Percentiles rank a stretch among this genome's conserved stretches.
Conservation (phyloP, 2,329 filamentous ascomycete species). For the Thermothelomyces thermophilus region DNA sequence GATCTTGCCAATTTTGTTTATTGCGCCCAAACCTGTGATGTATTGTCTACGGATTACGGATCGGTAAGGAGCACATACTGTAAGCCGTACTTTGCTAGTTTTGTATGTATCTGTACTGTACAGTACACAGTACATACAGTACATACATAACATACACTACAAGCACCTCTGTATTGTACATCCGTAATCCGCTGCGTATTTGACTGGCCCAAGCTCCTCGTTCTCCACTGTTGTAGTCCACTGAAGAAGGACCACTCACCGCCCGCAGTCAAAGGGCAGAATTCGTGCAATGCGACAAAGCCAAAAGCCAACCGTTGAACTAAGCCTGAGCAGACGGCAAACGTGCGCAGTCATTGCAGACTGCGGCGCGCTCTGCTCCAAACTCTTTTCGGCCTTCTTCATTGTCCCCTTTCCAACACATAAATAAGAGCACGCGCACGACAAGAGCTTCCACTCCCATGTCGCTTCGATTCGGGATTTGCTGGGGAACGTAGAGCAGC, state of each 20-base stretch:
- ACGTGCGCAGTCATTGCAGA: conserved; percentile 1
- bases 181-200: too few relatives aligned
- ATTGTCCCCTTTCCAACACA: not conserved
- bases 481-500: conserved; percentile 3
- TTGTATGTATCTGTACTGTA: too few relatives aligned
- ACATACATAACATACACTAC: too few relatives aligned
- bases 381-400: not conserved
- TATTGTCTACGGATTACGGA: too few relatives aligned
- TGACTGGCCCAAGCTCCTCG: conserved; percentile 3
- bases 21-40: too few relatives aligned
- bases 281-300: conserved; percentile 20
- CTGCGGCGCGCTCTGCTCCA: not conserved
- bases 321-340: not conserved
- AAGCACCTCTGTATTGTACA: too few relatives aligned
- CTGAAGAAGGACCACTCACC: conserved; percentile 8
- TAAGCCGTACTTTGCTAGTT: too few relatives aligned
- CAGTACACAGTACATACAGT: not conserved
- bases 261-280: conserved; percentile 16
- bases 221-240: too few relatives aligned
- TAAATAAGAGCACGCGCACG: not conserved
- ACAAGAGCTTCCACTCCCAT: not conserved
- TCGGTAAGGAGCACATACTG: too few relatives aligned
- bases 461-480: not conserved
- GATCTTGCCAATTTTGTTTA: too few relatives aligned
- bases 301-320: conserved; percentile 4